Evolutionary conservation across 495 filamentous ascomycete genomes (phyloP).

Genomic region (Halenospora varia): DNA sequence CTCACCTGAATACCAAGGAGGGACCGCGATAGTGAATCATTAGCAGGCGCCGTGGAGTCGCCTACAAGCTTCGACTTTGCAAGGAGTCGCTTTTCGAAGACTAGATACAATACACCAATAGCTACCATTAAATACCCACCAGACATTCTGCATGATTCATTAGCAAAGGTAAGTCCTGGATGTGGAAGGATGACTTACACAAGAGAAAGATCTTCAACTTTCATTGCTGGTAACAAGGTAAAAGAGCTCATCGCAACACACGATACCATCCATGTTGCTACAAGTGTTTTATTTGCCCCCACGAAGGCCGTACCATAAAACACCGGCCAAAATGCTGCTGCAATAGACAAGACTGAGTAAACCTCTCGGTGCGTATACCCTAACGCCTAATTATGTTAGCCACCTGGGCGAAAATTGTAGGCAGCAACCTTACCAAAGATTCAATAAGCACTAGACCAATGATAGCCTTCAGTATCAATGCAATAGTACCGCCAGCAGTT

Average conservation of each 20-base stretch:
- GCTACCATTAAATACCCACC: slow-evolving; percentile 77
- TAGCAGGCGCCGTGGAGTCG: slow-evolving; percentile 16
- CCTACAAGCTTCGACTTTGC: slow-evolving; percentile 27
- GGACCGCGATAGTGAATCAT: slow-evolving; percentile 16
- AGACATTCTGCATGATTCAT: slow-evolving; percentile 48
- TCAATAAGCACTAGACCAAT: slow-evolving; percentile 72
- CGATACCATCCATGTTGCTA: slow-evolving; percentile 67
- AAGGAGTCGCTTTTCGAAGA: slow-evolving; percentile 72
- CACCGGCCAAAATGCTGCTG: slow-evolving; percentile 74
- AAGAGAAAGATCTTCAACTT: slow-evolving; percentile 68
- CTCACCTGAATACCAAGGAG: slow-evolving; percentile 30
- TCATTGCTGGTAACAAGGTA: slow-evolving; percentile 82
- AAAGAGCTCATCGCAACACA: slow-evolving; percentile 86
- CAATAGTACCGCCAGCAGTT: slow-evolving; percentile 48
- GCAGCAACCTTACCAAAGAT: slow-evolving; percentile 60
- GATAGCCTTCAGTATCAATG: slow-evolving; percentile 57
- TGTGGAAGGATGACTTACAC: slow-evolving; percentile 55
- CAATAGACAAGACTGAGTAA: slow-evolving; percentile 72
- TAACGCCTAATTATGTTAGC: slow-evolving; percentile 36
- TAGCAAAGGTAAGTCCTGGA: not conserved
- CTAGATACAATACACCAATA: slow-evolving; percentile 74
- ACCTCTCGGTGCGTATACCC: slow-evolving; percentile 92
- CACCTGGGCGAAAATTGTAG: not conserved
- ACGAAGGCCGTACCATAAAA: slow-evolving; percentile 73
- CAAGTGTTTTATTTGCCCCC: slow-evolving; percentile 54